Evolutionary conservation across 164 flowering plant genomes (phyloP).

Genomic region (Taxillus chinensis): DNA sequence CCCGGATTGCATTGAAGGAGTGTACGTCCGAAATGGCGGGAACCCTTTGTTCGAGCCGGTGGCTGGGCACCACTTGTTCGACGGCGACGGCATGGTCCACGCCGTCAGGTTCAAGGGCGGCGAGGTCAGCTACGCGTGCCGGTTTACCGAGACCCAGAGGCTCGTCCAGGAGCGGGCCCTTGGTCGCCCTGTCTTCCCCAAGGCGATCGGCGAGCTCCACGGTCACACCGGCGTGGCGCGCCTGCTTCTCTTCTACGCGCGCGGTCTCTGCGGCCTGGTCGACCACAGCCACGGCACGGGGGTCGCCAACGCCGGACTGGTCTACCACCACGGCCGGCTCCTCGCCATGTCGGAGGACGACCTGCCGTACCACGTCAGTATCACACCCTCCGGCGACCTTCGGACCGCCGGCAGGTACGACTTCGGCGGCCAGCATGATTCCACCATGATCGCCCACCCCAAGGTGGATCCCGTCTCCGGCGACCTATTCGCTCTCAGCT

Average conservation of each 20-base stretch:
- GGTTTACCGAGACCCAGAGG: not conserved
- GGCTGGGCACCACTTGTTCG: not conserved
- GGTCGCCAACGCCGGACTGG: not conserved
- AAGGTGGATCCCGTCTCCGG: not conserved
- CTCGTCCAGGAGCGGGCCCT: not conserved
- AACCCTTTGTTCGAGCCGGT: not conserved
- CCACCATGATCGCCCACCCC: conserved; percentile 1
- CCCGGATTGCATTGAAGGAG: not conserved
- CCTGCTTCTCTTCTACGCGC: not conserved
- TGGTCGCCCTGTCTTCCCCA: not conserved
- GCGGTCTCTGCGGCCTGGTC: not conserved
- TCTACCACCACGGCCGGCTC: not conserved
- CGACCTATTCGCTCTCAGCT: not conserved
- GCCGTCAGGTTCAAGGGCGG: not conserved
- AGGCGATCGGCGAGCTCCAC: conserved; percentile 1
- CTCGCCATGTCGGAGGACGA: conserved; percentile 1
- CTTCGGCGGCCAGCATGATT: not conserved
- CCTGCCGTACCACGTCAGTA: not conserved
- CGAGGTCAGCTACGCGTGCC: not conserved
- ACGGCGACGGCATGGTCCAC: conserved; percentile 1
- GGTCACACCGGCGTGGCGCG: not conserved
- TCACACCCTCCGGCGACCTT: not conserved
- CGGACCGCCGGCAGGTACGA: not conserved
- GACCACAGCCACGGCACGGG: not conserved
- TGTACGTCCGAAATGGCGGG: not conserved